Evolutionary conservation across 495 filamentous ascomycete genomes (phyloP), one percentile per base, ranked within the genome.

Genomic region (Parathielavia appendiculata): DNA sequence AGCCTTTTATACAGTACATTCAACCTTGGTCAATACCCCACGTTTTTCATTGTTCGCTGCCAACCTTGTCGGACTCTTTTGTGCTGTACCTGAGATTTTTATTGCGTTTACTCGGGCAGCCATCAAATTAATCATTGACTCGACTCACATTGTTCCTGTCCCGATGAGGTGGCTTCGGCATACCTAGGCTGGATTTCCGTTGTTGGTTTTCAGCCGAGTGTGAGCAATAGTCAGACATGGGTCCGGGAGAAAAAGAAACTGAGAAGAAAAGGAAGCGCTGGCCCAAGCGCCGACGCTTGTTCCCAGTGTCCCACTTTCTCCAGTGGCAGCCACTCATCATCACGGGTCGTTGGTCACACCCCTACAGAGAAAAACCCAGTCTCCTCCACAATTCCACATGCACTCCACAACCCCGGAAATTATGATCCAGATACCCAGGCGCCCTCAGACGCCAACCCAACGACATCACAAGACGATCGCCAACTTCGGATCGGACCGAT

Each of bases 11-110:
- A 56, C n/a, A n/a, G n/a, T 57, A 57, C 39, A 49, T 53, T 44
- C 43, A 48, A 49, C 26, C 7, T 56, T 62, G 58, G 59, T 66
- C 50, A 58, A 66, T 66, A 63, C 61, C 64, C 64, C 2, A 20
- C 55, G 57, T 59, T 56, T 51, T 50, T 20, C n/a, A 40, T 34
- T 59, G 20, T 13, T 41, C 14, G 6, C 23, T 52, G 56, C 14
- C 47, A 4, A 9, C 20, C n/a, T 30, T 5, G 34, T 4, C n/a
- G n/a, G 20, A 1, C 30, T 44, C 20, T 5, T 54, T 44, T 17
- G 39, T 12, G 39, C 40, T 45, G 23, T 17, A 41, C 26, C 26
- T 30, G 26, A 30, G 26, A 30, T 30, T 30, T 30, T 30, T 30
- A 30, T 30, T 30, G n/a, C n/a, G 2, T 30, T 30, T 3, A 30